These are phyloP conservation scores for Ceratocystis cacaofunesta DNA, from an alignment of 2,329 filamentous ascomycete genomes.

Conservation along the genomic window DNA sequence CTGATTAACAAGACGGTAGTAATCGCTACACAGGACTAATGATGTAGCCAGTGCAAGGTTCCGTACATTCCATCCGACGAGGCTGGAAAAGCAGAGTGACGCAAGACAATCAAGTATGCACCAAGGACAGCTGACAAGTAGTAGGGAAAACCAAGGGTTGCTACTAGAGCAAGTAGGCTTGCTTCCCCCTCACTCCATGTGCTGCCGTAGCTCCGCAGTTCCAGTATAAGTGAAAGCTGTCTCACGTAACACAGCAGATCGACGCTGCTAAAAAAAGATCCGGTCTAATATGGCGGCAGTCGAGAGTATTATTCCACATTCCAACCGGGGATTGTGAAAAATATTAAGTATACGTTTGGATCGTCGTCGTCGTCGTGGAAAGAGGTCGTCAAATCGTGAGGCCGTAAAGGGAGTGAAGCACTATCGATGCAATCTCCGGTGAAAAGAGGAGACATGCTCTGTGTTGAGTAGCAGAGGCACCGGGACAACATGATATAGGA, in stretches of 20 bases:
- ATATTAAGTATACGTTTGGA: neutral
- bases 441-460: neutral
- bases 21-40: neutral
- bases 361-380: neutral
- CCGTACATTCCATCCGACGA: neutral
- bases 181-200: neutral
- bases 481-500: neutral
- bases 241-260: neutral
- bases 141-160: neutral
- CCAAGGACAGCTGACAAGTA: neutral
- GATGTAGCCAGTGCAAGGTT: neutral
- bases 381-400: slow-evolving; percentile 7
- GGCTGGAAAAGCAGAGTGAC: neutral
- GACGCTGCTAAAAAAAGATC: neutral
- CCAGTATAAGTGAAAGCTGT: neutral
- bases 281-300: neutral
- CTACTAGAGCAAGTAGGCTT: neutral
- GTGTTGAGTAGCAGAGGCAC: neutral
- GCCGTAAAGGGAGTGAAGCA: neutral
- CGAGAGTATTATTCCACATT: neutral
- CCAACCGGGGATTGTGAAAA: slow-evolving; percentile 5
- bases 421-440: neutral
- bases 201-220: neutral
- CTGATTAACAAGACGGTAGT: neutral
- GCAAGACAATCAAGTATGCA: neutral